phyloP scores from a whole-genome alignment of 1,139 yeast species.

The Lizanozyma gosingica region DNA sequence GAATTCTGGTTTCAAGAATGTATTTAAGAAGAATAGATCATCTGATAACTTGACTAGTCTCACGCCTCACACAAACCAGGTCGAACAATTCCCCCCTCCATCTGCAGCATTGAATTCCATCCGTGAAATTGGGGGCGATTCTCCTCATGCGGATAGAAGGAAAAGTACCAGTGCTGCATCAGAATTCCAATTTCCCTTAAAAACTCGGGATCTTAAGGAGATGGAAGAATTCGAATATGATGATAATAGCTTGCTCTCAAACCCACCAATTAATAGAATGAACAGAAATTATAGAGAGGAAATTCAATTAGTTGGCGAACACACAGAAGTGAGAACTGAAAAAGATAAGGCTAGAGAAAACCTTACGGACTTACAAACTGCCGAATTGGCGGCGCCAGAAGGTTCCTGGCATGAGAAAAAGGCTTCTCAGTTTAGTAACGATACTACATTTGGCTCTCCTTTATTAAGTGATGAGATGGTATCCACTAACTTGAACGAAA shows the following conservation, averaged over 20 bases:
- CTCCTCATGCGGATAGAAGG: background rate
- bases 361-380: no score
- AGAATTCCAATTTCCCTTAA: background rate
- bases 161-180: constrained; percentile 1
- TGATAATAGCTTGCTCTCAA: constrained; percentile 5
- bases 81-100: background rate
- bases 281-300: constrained; percentile 19
- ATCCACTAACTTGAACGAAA: no score
- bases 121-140: constrained; percentile 1
- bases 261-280: constrained; percentile 33
- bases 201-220: background rate
- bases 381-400: no score
- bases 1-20: constrained; percentile 11
- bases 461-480: background rate
- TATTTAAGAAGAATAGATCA: constrained; percentile 19
- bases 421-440: background rate
- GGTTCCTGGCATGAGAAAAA: background rate
- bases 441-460: background rate
- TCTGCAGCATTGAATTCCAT: background rate
- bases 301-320: background rate
- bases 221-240: background rate
- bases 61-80: background rate
- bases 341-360: no score
- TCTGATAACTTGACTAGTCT: constrained; percentile 11
- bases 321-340: background rate